phyloP scores from a whole-genome alignment of 176 grass and related monocot species.

The Panicum miliaceum region DNA sequence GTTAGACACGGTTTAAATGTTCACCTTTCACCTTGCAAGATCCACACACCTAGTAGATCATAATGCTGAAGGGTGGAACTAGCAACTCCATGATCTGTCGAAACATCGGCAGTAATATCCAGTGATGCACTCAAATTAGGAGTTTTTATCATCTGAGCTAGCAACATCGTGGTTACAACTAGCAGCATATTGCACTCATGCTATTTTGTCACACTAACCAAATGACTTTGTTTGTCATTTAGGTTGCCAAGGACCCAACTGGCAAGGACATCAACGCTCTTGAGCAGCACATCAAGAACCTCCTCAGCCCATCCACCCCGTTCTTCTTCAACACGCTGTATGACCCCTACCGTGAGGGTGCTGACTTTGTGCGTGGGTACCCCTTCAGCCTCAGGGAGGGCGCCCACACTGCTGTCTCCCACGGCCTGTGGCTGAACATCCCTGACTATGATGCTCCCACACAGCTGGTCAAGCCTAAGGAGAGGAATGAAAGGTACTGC shows the following conservation, averaged over 20 bases:
- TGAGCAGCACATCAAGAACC: constrained; percentile 93
- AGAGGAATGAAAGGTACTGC: constrained; percentile 79
- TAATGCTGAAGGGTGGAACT: not conserved
- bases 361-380: constrained; percentile 92
- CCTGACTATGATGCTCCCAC: constrained; percentile 97
- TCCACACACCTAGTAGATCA: not conserved
- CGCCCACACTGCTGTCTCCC: constrained; percentile 73
- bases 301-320: constrained; percentile 77
- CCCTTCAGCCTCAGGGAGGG: constrained; percentile 93
- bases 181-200: not conserved
- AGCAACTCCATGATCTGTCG: not conserved
- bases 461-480: constrained; percentile 85
- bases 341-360: constrained; percentile 80
- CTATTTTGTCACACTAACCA: constrained; percentile 1
- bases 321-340: constrained; percentile 97
- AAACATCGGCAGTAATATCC: not conserved
- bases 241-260: constrained; percentile 92
- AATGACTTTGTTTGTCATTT: not conserved
- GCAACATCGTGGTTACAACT: not conserved
- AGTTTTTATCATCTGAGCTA: not conserved
- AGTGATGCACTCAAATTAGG: not conserved
- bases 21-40: not conserved
- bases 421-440: constrained; percentile 93
- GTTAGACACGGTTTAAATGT: not conserved
- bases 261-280: constrained; percentile 91